These are phyloP conservation scores for Elymus sibiricus DNA, from an alignment of 176 grass and related monocot species.

Conservation along the genomic window DNA sequence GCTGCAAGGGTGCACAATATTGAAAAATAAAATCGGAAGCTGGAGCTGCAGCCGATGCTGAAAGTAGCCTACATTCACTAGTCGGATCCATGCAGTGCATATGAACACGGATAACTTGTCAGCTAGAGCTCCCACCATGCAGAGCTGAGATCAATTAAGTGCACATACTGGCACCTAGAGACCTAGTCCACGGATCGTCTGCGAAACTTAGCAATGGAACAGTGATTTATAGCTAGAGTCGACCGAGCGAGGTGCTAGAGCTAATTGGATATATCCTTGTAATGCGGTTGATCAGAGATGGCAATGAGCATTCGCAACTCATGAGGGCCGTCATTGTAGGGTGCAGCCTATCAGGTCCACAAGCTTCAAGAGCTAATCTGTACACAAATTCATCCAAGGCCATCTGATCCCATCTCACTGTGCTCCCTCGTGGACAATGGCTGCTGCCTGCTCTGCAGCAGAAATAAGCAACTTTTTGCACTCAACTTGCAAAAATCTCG, in stretches of 20 bases:
- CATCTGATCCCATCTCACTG: neutral
- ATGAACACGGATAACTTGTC: neutral
- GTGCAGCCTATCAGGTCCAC: neutral
- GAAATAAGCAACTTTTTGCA: neutral
- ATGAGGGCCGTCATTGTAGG: neutral
- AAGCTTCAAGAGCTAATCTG: neutral
- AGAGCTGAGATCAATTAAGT: neutral
- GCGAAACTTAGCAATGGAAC: neutral
- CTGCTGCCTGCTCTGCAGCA: neutral
- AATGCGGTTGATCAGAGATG: neutral
- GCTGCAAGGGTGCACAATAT: neutral
- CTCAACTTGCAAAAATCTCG: neutral
- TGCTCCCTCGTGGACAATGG: neutral
- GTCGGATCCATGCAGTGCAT: neutral
- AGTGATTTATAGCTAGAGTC: neutral
- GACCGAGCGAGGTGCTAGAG: neutral
- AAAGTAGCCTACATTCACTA: neutral
- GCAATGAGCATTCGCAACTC: neutral
- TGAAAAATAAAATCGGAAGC: neutral
- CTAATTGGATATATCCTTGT: slow-evolving; percentile 4
- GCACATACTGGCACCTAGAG: neutral
- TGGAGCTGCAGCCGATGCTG: neutral
- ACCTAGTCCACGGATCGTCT: neutral
- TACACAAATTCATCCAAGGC: neutral
- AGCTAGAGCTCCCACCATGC: neutral